phyloP scores from a whole-genome alignment of 306 rosid species.

The Mucuna pruriens region DNA sequence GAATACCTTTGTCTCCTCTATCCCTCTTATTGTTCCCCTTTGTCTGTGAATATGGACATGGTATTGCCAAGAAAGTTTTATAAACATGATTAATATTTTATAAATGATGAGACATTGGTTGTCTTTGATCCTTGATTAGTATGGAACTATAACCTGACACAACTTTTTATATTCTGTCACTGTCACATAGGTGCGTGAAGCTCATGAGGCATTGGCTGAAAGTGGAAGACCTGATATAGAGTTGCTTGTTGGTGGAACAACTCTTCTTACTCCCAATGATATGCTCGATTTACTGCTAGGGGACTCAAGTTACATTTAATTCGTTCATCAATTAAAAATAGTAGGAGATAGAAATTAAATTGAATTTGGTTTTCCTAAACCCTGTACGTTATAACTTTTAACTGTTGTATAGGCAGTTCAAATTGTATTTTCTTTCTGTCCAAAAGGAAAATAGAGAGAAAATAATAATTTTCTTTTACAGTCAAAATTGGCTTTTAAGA shows the following conservation, averaged over 20 bases:
- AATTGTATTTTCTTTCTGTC: slow-evolving; percentile 21
- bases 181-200: slow-evolving; percentile 75
- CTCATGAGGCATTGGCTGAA: slow-evolving; percentile 80
- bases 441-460: slow-evolving; percentile 21
- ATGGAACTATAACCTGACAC: slow-evolving; percentile 32
- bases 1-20: not conserved
- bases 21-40: not conserved
- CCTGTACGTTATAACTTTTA: slow-evolving; percentile 25
- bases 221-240: slow-evolving; percentile 90
- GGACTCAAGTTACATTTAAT: slow-evolving; percentile 60
- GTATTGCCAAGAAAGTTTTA: not conserved
- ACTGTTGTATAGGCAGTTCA: slow-evolving; percentile 15
- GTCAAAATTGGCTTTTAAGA: not conserved
- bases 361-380: slow-evolving; percentile 29
- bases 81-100: not conserved
- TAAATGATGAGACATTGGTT: not conserved
- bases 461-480: not conserved
- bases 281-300: slow-evolving; percentile 80
- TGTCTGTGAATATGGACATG: slow-evolving; percentile 11
- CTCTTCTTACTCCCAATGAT: slow-evolving; percentile 73
- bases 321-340: slow-evolving; percentile 10
- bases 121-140: slow-evolving; percentile 3
- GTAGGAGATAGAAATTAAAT: slow-evolving; percentile 22
- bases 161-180: not conserved
- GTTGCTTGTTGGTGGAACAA: slow-evolving; percentile 89